Conservation (phyloP, 306 rosid species). For the Betula pendula region DNA sequence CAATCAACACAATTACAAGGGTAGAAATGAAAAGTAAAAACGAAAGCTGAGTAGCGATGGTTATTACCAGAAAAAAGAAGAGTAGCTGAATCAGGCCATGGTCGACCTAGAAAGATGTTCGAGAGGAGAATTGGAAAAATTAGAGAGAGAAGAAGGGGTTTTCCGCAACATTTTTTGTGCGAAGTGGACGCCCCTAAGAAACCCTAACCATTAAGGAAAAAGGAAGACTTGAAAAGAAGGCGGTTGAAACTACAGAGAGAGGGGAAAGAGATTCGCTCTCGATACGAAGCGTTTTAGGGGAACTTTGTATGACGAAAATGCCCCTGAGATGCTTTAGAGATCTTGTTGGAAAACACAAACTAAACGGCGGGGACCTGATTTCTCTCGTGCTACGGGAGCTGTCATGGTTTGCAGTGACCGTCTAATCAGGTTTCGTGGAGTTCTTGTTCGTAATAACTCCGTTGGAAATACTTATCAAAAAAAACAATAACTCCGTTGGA, state of each 20-base stretch:
- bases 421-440: too few species aligned
- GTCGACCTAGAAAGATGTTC: constrained; percentile 28
- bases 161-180: constrained; percentile 28
- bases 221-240: constrained; percentile 11
- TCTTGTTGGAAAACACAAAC: too few species aligned
- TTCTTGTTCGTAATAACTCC: too few species aligned
- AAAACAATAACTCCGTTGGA: too few species aligned
- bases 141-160: constrained; percentile 13
- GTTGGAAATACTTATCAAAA: too few species aligned
- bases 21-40: not conserved
- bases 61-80: not conserved
- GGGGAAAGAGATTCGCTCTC: constrained; percentile 1
- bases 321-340: constrained; percentile 3
- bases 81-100: constrained; percentile 36
- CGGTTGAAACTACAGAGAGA: constrained; percentile 4
- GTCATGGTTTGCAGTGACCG: not conserved
- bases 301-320: constrained; percentile 18
- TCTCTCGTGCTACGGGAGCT: too few species aligned
- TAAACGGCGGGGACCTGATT: too few species aligned
- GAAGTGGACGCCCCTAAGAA: constrained; percentile 43
- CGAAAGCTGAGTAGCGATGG: not conserved
- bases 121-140: constrained; percentile 22
- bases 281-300: constrained; percentile 7
- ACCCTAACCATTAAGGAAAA: constrained; percentile 64
- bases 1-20: not conserved